Evolutionary conservation across 129 eudicot genomes (phyloP).

Genomic region (Ambrosia trifida): DNA sequence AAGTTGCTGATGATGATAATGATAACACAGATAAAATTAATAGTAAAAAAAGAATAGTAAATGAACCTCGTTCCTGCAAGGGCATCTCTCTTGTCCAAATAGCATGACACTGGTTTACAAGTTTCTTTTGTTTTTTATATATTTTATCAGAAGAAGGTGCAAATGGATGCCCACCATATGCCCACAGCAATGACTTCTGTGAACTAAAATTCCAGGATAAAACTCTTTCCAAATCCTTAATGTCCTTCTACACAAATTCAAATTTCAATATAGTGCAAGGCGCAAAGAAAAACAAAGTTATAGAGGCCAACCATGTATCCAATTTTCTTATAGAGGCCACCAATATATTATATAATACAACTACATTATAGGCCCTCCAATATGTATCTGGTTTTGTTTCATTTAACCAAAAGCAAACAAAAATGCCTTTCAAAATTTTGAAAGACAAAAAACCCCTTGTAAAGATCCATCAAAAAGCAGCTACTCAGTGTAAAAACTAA

Average conservation of each 20-base stretch:
- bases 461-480: background rate
- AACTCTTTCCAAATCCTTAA: slow-evolving; percentile 39
- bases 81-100: slow-evolving; percentile 55
- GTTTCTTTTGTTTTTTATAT: slow-evolving; percentile 51
- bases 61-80: slow-evolving; percentile 41
- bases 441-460: background rate
- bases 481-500: background rate
- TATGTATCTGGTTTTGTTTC: background rate
- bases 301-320: background rate
- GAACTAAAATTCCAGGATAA: slow-evolving; percentile 50
- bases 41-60: background rate
- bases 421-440: too few relatives aligned
- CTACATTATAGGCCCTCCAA: too few relatives aligned
- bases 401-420: background rate
- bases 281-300: too few relatives aligned
- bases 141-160: slow-evolving; percentile 61
- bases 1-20: background rate
- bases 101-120: slow-evolving; percentile 43
- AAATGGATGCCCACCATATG: slow-evolving; percentile 87
- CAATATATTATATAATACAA: background rate
- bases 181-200: slow-evolving; percentile 78
- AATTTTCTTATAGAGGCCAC: background rate
- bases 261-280: background rate
- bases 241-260: slow-evolving; percentile 43
- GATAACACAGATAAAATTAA: background rate